Evolutionary conservation across 2,329 filamentous ascomycete species (phyloP).

Genomic region (Domatiomyces catenatus): DNA sequence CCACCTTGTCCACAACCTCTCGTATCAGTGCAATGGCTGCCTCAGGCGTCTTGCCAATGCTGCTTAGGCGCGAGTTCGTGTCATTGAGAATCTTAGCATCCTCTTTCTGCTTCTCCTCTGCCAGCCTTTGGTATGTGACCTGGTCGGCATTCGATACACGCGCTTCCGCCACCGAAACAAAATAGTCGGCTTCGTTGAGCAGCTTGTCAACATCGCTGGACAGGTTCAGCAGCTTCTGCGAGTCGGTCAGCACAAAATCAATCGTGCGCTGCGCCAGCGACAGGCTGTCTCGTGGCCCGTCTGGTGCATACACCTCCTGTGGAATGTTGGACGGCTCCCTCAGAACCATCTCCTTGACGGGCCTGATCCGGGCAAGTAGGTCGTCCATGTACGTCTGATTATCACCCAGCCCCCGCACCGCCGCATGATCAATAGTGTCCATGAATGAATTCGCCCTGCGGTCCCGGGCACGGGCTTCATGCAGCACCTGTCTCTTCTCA

Average conservation of each 20-base stretch:
- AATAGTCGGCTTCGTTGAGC: conserved; percentile 38
- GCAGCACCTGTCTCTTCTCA: conserved; percentile 35
- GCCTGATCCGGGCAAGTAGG: conserved; percentile 29
- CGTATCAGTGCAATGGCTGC: conserved; percentile 25
- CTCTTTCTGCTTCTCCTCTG: conserved; percentile 34
- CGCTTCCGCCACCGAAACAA: conserved; percentile 39
- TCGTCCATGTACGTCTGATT: conserved; percentile 38
- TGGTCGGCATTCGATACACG: conserved; percentile 29
- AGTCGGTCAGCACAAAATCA: conserved; percentile 27
- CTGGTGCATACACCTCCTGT: conserved; percentile 18
- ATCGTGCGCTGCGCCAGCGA: conserved; percentile 25
- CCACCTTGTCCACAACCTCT: conserved; percentile 24
- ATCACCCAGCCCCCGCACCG: conserved; percentile 34
- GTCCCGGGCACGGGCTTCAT: conserved; percentile 35
- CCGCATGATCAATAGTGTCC: conserved; percentile 34
- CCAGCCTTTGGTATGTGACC: conserved; percentile 28
- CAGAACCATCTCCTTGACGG: conserved; percentile 21
- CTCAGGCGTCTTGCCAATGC: conserved; percentile 26
- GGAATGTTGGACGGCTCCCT: conserved; percentile 19
- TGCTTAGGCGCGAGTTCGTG: conserved; percentile 26
- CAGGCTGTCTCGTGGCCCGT: conserved; percentile 18
- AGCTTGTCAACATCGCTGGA: conserved; percentile 35
- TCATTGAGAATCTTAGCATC: conserved; percentile 32
- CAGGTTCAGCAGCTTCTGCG: conserved; percentile 30
- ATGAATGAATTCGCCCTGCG: conserved; percentile 36